A percentile compares a stretch with the other conserved stretches of the same genome.
phyloP scores from a whole-genome alignment of 2,329 filamentous ascomycete species.

The Shiraia sp. region DNA sequence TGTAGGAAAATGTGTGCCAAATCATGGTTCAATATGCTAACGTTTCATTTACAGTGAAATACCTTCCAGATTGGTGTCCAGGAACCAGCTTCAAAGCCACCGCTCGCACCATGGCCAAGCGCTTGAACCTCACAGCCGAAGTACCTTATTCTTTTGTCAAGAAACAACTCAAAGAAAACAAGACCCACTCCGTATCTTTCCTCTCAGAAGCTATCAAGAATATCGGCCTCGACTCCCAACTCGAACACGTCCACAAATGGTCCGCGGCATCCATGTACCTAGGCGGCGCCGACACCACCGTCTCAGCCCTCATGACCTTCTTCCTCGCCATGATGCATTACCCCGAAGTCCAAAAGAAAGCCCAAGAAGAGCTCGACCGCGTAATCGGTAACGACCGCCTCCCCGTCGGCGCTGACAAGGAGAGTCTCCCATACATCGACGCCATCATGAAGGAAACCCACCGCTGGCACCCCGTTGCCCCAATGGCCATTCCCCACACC shows the following conservation, averaged over 20 bases:
- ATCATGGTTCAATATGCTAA: background rate
- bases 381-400: conserved; percentile 53
- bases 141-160: conserved; percentile 51
- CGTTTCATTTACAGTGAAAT: conserved; percentile 29
- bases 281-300: conserved; percentile 53
- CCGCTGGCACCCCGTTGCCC: conserved; percentile 41
- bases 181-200: conserved; percentile 43
- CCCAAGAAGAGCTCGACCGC: conserved; percentile 53
- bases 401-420: conserved; percentile 53
- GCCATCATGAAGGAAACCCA: conserved; percentile 51
- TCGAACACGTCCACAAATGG: conserved; percentile 47
- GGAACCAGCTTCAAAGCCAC: conserved; percentile 51
- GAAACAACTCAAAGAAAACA: conserved; percentile 41
- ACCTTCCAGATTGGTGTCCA: conserved; percentile 53
- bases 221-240: conserved; percentile 31
- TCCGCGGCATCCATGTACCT: conserved; percentile 49
- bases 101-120: conserved; percentile 43
- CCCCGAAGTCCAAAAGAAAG: conserved; percentile 53
- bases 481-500: conserved; percentile 40
- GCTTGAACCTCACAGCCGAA: conserved; percentile 38
- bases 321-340: conserved; percentile 58
- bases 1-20: conserved; percentile 26
- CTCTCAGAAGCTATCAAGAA: conserved; percentile 47
- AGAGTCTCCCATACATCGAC: conserved; percentile 45
- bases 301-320: conserved; percentile 50